phyloP scores from a whole-genome alignment of 2,329 filamentous ascomycete species.

The Sclerotinia borealis region DNA sequence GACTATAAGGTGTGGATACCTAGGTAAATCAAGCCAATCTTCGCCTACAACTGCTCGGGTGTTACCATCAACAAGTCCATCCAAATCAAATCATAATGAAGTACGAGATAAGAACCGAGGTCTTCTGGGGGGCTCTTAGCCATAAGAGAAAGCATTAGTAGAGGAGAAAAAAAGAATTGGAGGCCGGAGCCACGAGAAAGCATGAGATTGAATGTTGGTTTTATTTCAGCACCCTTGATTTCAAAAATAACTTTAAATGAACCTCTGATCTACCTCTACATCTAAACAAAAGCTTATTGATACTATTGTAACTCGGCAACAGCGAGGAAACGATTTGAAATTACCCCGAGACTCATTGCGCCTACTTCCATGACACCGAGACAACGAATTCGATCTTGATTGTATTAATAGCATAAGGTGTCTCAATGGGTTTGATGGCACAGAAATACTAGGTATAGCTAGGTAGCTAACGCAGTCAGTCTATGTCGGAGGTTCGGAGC shows the following conservation, averaged over 20 bases:
- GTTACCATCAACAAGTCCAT: neutral
- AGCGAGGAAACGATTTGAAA: neutral
- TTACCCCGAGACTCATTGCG: neutral
- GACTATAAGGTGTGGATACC: neutral
- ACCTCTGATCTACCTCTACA: neutral
- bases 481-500: slow-evolving; percentile 1
- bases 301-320: neutral
- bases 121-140: too few species aligned
- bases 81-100: neutral
- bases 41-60: neutral
- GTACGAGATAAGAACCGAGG: neutral
- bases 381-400: neutral
- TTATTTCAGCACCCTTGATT: neutral
- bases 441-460: too few species aligned
- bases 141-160: neutral
- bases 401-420: neutral
- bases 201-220: neutral
- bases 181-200: neutral
- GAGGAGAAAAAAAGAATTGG: neutral
- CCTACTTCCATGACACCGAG: neutral
- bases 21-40: neutral
- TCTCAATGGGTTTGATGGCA: neutral
- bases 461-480: neutral
- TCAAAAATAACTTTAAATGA: neutral
- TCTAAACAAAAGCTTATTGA: neutral